A percentile compares a stretch with the other conserved stretches of the same genome.
Evolutionary conservation across 1,284 basidiomycete species (phyloP).

Genomic region (Cryptococcus sp.): DNA sequence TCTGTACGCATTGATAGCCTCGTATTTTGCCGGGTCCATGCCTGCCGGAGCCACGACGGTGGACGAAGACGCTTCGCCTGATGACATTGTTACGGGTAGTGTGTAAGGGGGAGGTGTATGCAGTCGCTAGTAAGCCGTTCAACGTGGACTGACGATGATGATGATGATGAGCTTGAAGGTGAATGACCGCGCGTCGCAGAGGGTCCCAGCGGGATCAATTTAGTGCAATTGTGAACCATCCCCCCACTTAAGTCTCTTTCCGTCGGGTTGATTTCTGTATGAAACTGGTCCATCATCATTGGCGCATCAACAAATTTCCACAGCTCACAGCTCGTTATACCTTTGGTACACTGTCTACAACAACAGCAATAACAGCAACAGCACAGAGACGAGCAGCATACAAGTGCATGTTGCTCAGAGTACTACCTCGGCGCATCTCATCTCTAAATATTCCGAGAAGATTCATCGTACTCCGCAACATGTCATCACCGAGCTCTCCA

Average conservation of each 20-base stretch:
- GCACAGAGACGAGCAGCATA: neutral
- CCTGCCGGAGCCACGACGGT: conserved; percentile 32
- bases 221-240: neutral
- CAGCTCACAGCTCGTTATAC: neutral
- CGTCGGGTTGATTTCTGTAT: neutral
- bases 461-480: neutral
- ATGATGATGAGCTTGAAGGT: conserved; percentile 1
- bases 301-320: neutral
- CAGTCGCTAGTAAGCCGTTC: no score
- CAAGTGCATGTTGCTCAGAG: conserved; percentile 5
- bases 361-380: neutral
- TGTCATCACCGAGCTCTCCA: conserved; percentile 14
- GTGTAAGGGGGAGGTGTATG: no score
- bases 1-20: conserved; percentile 54
- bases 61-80: conserved; percentile 38
- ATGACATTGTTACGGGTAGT: neutral
- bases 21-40: conserved; percentile 49
- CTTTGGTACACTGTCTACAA: neutral
- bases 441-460: no score
- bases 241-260: conserved; percentile 26
- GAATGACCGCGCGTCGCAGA: neutral
- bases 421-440: neutral
- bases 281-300: conserved; percentile 5
- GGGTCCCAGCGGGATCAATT: neutral
- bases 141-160: neutral